Percentiles rank a stretch among this genome's conserved stretches.
Conservation (phyloP, 768 basidiomycete species). For the Macrolepiota dolichaula region DNA sequence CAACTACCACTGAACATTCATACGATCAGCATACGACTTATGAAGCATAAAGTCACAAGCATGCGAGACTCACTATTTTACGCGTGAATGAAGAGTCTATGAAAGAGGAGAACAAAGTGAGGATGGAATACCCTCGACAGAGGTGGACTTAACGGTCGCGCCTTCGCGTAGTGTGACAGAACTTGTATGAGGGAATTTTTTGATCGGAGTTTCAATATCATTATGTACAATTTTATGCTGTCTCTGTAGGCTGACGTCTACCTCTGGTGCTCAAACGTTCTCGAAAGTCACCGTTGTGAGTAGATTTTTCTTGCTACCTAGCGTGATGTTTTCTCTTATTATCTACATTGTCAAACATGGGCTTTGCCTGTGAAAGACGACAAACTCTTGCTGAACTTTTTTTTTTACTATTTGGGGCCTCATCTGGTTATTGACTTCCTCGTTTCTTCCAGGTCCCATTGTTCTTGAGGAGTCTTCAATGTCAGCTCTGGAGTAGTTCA, state of each 20-base stretch:
- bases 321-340: slow-evolving; percentile 63
- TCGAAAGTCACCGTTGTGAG: slow-evolving; percentile 15
- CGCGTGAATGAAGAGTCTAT: not conserved
- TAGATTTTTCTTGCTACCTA: slow-evolving; percentile 12
- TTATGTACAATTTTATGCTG: not conserved
- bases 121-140: slow-evolving; percentile 9
- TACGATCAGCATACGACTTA: not conserved
- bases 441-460: not conserved
- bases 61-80: slow-evolving; percentile 1
- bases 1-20: slow-evolving; percentile 53
- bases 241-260: not conserved
- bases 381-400: slow-evolving; percentile 25
- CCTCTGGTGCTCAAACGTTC: not conserved
- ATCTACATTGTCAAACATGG: slow-evolving; percentile 91
- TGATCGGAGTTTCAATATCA: slow-evolving; percentile 30
- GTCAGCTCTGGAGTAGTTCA: not conserved
- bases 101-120: not conserved
- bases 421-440: slow-evolving; percentile 7
- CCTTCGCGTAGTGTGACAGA: not conserved
- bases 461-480: slow-evolving; percentile 5
- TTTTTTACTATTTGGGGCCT: slow-evolving; percentile 13
- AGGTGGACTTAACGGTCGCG: slow-evolving; percentile 3
- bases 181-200: slow-evolving; percentile 19
- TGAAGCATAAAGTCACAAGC: not conserved
- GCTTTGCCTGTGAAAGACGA: slow-evolving; percentile 52